Evolutionary conservation across 73 alveolate species (phyloP), one percentile per base, ranked within the genome.

Genomic region (Breviolum minutum): DNA sequence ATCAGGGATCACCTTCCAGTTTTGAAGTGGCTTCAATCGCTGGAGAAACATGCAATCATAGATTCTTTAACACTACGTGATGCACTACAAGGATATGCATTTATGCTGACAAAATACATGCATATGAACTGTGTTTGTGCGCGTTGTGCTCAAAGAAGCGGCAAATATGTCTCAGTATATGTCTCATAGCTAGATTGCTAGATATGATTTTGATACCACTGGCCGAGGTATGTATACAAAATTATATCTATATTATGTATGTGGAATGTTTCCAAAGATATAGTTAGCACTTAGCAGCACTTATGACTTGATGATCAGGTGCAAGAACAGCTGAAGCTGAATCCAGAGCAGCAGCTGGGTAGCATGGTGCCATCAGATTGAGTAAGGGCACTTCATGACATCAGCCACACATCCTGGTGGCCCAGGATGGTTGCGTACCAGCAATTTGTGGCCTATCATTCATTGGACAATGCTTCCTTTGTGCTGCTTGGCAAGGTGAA

Each of bases 381-480:
- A 22, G 77, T 22, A 22, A 68, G 8, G 8, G 77, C 77, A 68
- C 77, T 68, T 68, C 24, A 17, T 22, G 24, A 68, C 77, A 17
- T 22, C 77, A 17, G 77, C 17, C 77, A 17, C 77, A 2, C n/a
- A 71, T 71, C 48, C 48, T 77, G 63, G 27, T 13, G 29, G 14
- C 32, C 82, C 20, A 88, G 95, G 95, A 88, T 71, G 69, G 95
- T 88, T 40, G 95, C 86, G 24, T 88, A 88, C 71, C 95, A 88
- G 85, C 85, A 88, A 70, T 88, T 32, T 61, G 68, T 69, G 69
- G 68, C 95, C 54, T 88, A 88, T 61, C 95, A 88, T 61, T 64
- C 80, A 26, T 48, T 88, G 95, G 85, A 68, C 86, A 88, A 88
- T 40, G 95, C 95, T 32, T 88, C 95, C 60, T 88, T 88, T 71